A percentile compares a stretch with the other conserved stretches of the same genome.
These are phyloP conservation scores for Talaromyces liani DNA, from an alignment of 495 filamentous ascomycete genomes.

Conservation along the genomic window DNA sequence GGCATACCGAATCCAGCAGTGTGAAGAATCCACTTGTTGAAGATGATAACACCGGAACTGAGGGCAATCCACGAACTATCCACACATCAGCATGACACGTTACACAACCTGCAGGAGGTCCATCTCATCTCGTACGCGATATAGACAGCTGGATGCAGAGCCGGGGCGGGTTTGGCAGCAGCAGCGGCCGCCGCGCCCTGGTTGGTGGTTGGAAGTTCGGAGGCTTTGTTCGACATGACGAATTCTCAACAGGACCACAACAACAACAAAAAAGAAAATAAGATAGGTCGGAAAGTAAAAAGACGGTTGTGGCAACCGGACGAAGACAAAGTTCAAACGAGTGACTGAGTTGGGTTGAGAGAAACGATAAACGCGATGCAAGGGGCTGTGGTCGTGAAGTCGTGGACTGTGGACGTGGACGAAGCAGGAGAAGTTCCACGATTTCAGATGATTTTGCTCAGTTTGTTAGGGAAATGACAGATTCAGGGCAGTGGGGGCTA, in stretches of 20 bases:
- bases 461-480: background rate
- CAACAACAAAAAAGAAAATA: background rate
- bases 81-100: constrained; percentile 10
- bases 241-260: background rate
- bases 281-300: background rate
- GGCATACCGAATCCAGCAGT: constrained; percentile 69
- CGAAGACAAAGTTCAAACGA: constrained; percentile 19
- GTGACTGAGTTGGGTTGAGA: constrained; percentile 26
- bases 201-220: constrained; percentile 27
- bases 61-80: constrained; percentile 76
- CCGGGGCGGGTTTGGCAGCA: constrained; percentile 15
- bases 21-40: constrained; percentile 94
- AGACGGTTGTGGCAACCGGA: background rate
- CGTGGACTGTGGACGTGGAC: background rate
- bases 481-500: background rate
- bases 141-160: constrained; percentile 74
- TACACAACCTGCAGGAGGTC: background rate
- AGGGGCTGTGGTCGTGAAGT: background rate
- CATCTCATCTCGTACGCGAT: constrained; percentile 62
- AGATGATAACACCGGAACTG: constrained; percentile 86
- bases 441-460: background rate
- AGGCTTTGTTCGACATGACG: constrained; percentile 18
- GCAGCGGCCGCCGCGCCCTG: constrained; percentile 18
- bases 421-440: background rate
- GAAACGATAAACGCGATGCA: constrained; percentile 7